Percentiles rank a stretch among this genome's conserved stretches.
These are phyloP conservation scores for Xylariaceae sp. DNA, from an alignment of 2,329 filamentous ascomycete genomes.

Conservation along the genomic window DNA sequence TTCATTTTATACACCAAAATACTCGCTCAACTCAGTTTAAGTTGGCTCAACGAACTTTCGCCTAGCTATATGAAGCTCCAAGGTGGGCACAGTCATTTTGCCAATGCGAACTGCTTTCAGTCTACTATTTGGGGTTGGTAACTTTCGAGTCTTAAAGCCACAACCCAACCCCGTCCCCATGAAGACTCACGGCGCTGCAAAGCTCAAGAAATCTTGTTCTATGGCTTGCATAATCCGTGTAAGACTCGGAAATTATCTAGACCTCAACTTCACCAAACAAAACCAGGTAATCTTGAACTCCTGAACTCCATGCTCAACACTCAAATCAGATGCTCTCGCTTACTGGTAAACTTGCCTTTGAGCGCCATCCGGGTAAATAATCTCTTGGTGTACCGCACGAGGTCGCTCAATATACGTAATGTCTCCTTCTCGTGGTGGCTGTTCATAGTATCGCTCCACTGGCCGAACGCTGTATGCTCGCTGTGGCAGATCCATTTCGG, in stretches of 20 bases:
- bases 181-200: not conserved
- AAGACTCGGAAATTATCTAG: slow-evolving; percentile 2
- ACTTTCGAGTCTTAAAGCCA: slow-evolving; percentile 2
- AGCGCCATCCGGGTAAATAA: slow-evolving; percentile 51
- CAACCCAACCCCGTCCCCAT: not conserved
- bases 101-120: slow-evolving; percentile 1
- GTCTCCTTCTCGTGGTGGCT: slow-evolving; percentile 46
- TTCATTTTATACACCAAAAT: no score
- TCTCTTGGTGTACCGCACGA: slow-evolving; percentile 48
- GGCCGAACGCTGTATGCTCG: slow-evolving; percentile 50
- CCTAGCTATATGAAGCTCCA: no score
- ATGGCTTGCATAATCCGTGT: not conserved
- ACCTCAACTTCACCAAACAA: slow-evolving; percentile 6
- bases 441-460: slow-evolving; percentile 52
- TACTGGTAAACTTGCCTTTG: slow-evolving; percentile 40
- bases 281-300: not conserved
- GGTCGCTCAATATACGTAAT: slow-evolving; percentile 54
- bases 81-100: no score
- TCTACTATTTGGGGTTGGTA: not conserved
- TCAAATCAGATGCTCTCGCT: slow-evolving; percentile 7
- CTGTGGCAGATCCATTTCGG: slow-evolving; percentile 42
- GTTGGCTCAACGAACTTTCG: no score
- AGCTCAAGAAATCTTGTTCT: not conserved
- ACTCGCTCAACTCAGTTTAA: no score
- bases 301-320: slow-evolving; percentile 8